Percentiles rank a stretch among this genome's conserved stretches.
Evolutionary conservation across 371 early-diverging fungal species (phyloP).

Genomic region (Mortierella sp.): DNA sequence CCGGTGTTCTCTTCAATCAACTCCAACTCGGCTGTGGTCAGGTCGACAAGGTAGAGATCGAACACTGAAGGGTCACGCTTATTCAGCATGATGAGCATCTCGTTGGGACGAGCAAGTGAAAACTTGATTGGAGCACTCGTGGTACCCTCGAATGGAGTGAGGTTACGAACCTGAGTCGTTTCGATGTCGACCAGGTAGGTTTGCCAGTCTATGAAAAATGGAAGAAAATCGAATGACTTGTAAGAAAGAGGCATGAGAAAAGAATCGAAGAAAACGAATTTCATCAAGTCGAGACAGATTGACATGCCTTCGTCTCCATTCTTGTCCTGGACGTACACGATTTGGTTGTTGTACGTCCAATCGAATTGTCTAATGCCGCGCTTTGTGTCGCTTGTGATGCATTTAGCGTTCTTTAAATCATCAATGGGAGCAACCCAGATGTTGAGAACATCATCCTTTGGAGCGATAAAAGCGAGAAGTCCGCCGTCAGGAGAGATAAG

Average conservation of each 20-base stretch:
- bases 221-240: not conserved
- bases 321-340: not conserved
- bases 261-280: not conserved
- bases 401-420: not conserved
- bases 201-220: not conserved
- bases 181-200: not conserved
- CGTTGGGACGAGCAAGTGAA: slow-evolving; percentile 7
- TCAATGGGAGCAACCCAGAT: not conserved
- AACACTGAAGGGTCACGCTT: slow-evolving; percentile 23
- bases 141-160: not conserved
- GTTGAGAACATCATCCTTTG: not conserved
- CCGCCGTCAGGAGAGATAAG: not conserved
- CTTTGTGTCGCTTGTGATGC: not conserved
- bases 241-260: not conserved
- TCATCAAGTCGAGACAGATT: not conserved
- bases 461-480: not conserved
- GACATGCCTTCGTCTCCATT: not conserved
- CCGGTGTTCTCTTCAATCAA: not conserved
- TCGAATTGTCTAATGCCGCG: not conserved
- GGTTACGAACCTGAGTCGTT: not conserved
- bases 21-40: not conserved
- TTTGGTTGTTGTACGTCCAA: not conserved
- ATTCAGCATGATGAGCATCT: slow-evolving; percentile 26
- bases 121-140: not conserved
- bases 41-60: slow-evolving; percentile 12